A percentile compares a stretch with the other conserved stretches of the same genome.
These are phyloP conservation scores for Fraxinus quadrangulata DNA, from an alignment of 257 asterid species.

Conservation along the genomic window DNA sequence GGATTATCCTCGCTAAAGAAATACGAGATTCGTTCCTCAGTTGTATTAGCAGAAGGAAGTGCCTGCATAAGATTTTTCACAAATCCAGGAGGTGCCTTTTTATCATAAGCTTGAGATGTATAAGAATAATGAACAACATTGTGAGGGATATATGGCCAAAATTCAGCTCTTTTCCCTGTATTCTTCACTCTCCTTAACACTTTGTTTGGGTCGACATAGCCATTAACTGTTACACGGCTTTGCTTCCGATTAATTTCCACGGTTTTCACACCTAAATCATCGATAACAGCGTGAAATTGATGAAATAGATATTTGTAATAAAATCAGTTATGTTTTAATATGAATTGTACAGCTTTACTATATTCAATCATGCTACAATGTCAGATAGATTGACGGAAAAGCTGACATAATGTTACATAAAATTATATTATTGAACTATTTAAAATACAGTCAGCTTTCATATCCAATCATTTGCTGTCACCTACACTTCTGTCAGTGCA, in stretches of 20 bases:
- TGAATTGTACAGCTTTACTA: too few species aligned
- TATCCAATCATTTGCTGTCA: too few species aligned
- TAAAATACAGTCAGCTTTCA: too few species aligned
- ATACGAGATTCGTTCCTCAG: slow-evolving; percentile 57
- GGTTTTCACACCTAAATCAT: slow-evolving; percentile 59
- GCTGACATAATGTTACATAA: too few species aligned
- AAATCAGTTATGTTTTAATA: too few species aligned
- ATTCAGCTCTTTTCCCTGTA: slow-evolving; percentile 82
- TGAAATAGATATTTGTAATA: too few species aligned
- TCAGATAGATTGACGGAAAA: too few species aligned
- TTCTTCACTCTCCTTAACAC: slow-evolving; percentile 65
- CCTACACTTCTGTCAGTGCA: too few species aligned
- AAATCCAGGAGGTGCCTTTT: slow-evolving; percentile 76
- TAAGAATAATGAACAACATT: slow-evolving; percentile 66
- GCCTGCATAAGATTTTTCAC: slow-evolving; percentile 57
- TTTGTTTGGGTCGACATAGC: slow-evolving; percentile 65
- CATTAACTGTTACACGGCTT: slow-evolving; percentile 65
- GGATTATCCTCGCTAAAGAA: slow-evolving; percentile 88
- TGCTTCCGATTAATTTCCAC: slow-evolving; percentile 72
- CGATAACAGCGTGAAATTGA: not conserved
- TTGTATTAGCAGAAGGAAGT: slow-evolving; percentile 42
- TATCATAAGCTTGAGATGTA: slow-evolving; percentile 67
- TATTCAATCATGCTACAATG: too few species aligned
- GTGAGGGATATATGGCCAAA: slow-evolving; percentile 87
- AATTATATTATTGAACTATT: too few species aligned